Conservation (phyloP, 805 yeast species). For the Candida khao-thaluensis region DNA sequence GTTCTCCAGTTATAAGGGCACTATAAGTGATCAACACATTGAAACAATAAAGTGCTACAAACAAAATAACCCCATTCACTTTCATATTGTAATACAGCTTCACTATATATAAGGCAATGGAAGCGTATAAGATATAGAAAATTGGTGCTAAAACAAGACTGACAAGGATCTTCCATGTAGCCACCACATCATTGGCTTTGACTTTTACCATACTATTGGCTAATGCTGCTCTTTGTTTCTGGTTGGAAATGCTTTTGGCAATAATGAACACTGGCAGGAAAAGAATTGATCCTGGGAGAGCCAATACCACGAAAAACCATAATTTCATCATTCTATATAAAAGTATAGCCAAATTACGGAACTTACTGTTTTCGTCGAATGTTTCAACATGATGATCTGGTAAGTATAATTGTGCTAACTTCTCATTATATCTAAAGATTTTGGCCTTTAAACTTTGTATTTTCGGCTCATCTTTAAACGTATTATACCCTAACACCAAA, state of each 20-base stretch:
- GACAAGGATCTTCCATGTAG: constrained; percentile 94
- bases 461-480: constrained; percentile 67
- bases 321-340: constrained; percentile 58
- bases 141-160: constrained; percentile 88
- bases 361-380: constrained; percentile 47
- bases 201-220: constrained; percentile 88
- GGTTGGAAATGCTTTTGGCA: constrained; percentile 69
- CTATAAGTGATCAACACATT: constrained; percentile 79
- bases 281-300: constrained; percentile 84
- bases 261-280: constrained; percentile 86
- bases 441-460: constrained; percentile 58
- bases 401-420: constrained; percentile 46
- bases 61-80: constrained; percentile 18
- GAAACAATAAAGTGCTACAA: constrained; percentile 52
- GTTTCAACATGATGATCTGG: constrained; percentile 62
- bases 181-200: constrained; percentile 89
- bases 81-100: constrained; percentile 10
- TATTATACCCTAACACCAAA: constrained; percentile 76
- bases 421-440: constrained; percentile 68
- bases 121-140: constrained; percentile 77
- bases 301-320: constrained; percentile 53
- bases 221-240: constrained; percentile 75
- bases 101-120: constrained; percentile 27
- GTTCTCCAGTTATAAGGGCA: constrained; percentile 90
- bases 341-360: constrained; percentile 52